phyloP scores from a whole-genome alignment of 129 eudicot species.

The Chrysanthemum makinoi region DNA sequence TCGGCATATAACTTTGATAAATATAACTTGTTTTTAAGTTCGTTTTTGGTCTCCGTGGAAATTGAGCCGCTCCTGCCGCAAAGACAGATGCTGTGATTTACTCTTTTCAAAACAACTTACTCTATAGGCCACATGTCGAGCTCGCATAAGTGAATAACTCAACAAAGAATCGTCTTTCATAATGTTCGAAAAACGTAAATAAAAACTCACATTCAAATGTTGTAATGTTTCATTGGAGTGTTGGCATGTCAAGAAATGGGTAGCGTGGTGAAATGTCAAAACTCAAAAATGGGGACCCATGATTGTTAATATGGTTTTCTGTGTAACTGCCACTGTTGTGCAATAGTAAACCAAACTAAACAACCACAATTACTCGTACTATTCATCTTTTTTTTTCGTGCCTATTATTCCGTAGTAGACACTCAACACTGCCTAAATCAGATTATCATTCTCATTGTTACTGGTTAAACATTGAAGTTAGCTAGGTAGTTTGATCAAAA shows the following conservation, averaged over 20 bases:
- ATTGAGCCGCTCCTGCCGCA: too few species aligned
- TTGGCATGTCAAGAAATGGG: constrained; percentile 14
- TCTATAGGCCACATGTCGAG: too few species aligned
- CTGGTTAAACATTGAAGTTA: too few species aligned
- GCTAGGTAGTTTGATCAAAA: too few species aligned
- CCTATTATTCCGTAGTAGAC: neutral
- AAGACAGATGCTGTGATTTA: too few species aligned
- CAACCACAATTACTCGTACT: neutral
- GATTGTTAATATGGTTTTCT: constrained; percentile 7
- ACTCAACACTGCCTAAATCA: neutral
- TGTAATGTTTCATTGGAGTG: too few species aligned
- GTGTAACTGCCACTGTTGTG: constrained; percentile 3
- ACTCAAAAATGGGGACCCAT: constrained; percentile 14
- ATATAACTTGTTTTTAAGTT: too few species aligned
- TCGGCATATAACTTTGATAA: too few species aligned
- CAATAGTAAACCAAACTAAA: neutral
- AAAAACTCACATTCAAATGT: neutral
- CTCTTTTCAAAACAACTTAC: too few species aligned
- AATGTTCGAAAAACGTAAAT: constrained; percentile 1
- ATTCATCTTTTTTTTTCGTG: neutral
- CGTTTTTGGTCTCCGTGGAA: too few species aligned
- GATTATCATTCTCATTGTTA: too few species aligned
- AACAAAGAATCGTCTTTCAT: neutral
- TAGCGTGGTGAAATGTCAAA: constrained; percentile 23
- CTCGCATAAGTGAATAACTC: too few species aligned